phyloP scores from a whole-genome alignment of 768 basidiomycete species.

The Rhizopogon vesiculosus region DNA sequence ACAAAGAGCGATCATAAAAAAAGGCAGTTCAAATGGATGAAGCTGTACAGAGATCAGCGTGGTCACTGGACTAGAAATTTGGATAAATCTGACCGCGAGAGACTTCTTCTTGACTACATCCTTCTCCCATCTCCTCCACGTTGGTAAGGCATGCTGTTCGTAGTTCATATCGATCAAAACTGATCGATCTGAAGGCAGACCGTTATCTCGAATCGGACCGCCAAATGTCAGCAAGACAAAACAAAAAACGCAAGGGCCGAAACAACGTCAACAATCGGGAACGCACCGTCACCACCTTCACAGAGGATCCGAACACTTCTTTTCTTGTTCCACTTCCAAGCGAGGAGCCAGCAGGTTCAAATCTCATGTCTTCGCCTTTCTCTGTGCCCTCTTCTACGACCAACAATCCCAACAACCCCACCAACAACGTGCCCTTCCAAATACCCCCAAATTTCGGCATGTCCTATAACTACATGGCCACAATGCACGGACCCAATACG shows the following conservation, averaged over 20 bases:
- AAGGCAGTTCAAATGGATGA: too few species aligned
- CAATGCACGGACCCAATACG: conserved; percentile 21
- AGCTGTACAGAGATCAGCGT: too few species aligned
- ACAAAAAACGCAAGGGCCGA: conserved; percentile 59
- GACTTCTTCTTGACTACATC: neutral
- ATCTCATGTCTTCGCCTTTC: conserved; percentile 34
- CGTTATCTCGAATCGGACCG: conserved; percentile 3
- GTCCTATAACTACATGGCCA: conserved; percentile 29
- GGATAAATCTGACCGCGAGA: neutral
- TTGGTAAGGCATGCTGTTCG: neutral
- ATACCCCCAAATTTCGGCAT: conserved; percentile 34
- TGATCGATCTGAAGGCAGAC: conserved; percentile 4
- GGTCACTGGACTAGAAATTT: too few species aligned
- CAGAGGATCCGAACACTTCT: conserved; percentile 51
- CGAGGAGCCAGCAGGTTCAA: conserved; percentile 40
- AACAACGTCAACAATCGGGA: conserved; percentile 51
- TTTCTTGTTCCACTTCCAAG: conserved; percentile 47
- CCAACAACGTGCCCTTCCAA: conserved; percentile 29
- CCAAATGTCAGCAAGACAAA: conserved; percentile 55
- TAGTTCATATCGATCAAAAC: neutral
- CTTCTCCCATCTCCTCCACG: neutral
- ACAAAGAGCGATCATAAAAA: neutral
- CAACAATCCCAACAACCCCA: conserved; percentile 22
- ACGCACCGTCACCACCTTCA: conserved; percentile 65
- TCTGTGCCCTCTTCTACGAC: conserved; percentile 31